Evolutionary conservation across 179 eudicot species (phyloP), one percentile per base, ranked within the genome.

Genomic region (Silene noctiflora): DNA sequence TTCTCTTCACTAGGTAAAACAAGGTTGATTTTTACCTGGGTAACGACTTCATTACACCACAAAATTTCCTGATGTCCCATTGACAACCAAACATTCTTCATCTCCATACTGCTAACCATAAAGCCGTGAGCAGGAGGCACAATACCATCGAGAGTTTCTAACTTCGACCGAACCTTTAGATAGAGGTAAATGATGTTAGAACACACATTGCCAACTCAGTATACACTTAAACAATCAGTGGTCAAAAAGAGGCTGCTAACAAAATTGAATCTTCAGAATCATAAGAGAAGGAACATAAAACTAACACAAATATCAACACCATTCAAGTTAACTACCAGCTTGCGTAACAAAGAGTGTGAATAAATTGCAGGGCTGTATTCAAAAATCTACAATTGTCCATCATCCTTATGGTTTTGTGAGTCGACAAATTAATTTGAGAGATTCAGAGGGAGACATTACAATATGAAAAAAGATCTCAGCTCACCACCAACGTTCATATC

Each of bases 1-100:
- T 60, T 48, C 69, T 56, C 75, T 72, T 7, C 3, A 22, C 39
- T 44, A 42, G 29, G 17, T 68, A 21, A 22, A 67, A 63, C 3
- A 63, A 20, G 72, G 4, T 2, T 61, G 66, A 76, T 60, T 76
- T 87, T 85, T 83, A 96, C 99, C 86, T 96, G 99, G 65, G 88
- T 92, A 78, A 87, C 91, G 58, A 93, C 87, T 81, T 96, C 97
- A 84, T 96, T 96, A 79, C 99, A 96, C 99, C 99, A 96, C 55
- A 96, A 77, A 74, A 96, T 96, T 81, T 87, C 88, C 82, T 96
- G 98, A 83, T 96, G 99, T 77, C 94, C 99, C 99, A 96, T 96
- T 71, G 99, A 91, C 85, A 91, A 81, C 99, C 99, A 96, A 21
- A 91, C 98, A 87, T 91, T 96, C 84, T 84, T 90, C 93, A 96